Evolutionary conservation across 2,329 filamentous ascomycete genomes (phyloP), one percentile per base, ranked within the genome.

Genomic region (Sporothrix pallida): DNA sequence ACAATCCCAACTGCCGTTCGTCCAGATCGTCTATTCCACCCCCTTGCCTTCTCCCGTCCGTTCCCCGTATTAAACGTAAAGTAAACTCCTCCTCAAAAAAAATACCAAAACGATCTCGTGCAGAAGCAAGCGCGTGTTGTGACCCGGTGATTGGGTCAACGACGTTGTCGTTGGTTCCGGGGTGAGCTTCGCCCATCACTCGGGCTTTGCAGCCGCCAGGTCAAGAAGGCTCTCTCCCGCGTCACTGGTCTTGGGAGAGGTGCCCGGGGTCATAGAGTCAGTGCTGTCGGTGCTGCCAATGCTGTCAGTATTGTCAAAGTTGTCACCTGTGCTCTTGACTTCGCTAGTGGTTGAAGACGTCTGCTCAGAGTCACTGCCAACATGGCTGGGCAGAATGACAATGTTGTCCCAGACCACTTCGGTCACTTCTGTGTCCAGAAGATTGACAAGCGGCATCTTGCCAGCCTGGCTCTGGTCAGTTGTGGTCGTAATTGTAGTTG

Each of bases 351-450:
- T 5, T 6, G 31, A 13, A 5, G 48, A 50, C 48, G 48, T 37
- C 56, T 60, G 5, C 56, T 60, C 60, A 44, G 37, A 7, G 26
- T 46, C 60, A 3, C 13, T 65, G 1, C 17, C 60, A 37, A 46
- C n/a, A 26, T 17, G 15, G 12, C 46, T 8, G n/a, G 65, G 54
- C 10, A 60, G 67, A n/a, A 65, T 72, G 46, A 48, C 10, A 17
- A 73, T 63, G 68, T 70, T 65, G 48, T 44, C 50, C 72, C 72
- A 74, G 26, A 74, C 72, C 15, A 71, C 50, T 31, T 74, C 72
- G 2, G 69, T 68, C 13, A 67, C 56, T 8, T 42, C 62, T 2
- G 69, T 60, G n/a, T 74, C 72, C n/a, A 74, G 26, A 9, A 74
- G 60, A 23, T 23, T 71, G 20, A 17, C 17, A 10, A 13, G 70